Conservation (phyloP, 2,329 filamentous ascomycete genomes). For the Saccharata proteae region DNA sequence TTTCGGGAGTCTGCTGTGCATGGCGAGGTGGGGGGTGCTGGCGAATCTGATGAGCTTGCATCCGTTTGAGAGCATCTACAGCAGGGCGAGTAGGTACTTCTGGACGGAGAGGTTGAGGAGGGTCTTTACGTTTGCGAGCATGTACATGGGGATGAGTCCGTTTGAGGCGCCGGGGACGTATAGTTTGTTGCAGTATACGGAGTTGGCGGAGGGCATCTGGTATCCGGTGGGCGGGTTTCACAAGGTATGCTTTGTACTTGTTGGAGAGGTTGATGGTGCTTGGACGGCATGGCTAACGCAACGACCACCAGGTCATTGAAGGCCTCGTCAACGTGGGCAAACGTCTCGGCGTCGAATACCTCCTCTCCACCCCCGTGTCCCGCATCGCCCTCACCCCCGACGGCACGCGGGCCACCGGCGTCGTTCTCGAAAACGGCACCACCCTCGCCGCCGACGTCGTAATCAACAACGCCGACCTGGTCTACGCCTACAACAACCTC, state of each 20-base stretch:
- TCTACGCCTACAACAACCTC: slow-evolving; percentile 62
- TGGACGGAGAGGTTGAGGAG: slow-evolving; percentile 54
- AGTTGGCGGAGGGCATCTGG: slow-evolving; percentile 65
- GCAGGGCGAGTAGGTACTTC: slow-evolving; percentile 54
- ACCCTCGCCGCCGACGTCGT: slow-evolving; percentile 52
- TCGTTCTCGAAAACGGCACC: slow-evolving; percentile 46
- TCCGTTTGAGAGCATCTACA: slow-evolving; percentile 60
- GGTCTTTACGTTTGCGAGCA: slow-evolving; percentile 66
- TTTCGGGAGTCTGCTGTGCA: slow-evolving; percentile 47
- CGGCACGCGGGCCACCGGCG: slow-evolving; percentile 44
- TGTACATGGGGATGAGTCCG: slow-evolving; percentile 75
- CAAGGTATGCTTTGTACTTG: slow-evolving; percentile 29
- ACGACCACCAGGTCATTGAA: slow-evolving; percentile 34
- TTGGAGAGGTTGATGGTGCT: no score
- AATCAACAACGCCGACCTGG: slow-evolving; percentile 60
- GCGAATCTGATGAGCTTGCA: slow-evolving; percentile 48
- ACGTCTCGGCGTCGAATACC: slow-evolving; percentile 50
- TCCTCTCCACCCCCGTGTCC: slow-evolving; percentile 46
- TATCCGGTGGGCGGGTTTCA: slow-evolving; percentile 63
- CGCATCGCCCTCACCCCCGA: slow-evolving; percentile 42
- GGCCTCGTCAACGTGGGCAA: slow-evolving; percentile 52
- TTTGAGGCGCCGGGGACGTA: slow-evolving; percentile 68
- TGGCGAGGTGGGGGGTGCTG: slow-evolving; percentile 49
- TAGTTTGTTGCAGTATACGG: slow-evolving; percentile 61
- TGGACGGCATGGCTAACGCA: no score